phyloP scores from a whole-genome alignment of 139 green algal species.

The Asterochloris erici region DNA sequence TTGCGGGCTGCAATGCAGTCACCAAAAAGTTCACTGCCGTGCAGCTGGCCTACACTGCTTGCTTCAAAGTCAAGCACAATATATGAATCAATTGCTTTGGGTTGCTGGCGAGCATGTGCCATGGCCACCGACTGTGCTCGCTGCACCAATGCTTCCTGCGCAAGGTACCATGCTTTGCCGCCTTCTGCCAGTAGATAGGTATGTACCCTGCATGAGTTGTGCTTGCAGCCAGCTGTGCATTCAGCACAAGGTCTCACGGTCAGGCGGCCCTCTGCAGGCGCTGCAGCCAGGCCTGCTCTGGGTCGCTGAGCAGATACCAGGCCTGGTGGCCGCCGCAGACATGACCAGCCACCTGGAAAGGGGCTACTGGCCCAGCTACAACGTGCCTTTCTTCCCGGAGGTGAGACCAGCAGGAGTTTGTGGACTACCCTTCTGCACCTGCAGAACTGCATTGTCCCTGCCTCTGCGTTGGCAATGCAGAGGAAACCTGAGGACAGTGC shows the following conservation, averaged over 20 bases:
- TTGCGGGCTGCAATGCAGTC: too few species aligned
- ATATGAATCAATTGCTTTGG: too few species aligned
- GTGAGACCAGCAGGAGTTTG: slow-evolving; percentile 4
- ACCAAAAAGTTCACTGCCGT: too few species aligned
- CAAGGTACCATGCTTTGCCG: too few species aligned
- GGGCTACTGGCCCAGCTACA: slow-evolving; percentile 74
- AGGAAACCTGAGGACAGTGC: too few species aligned
- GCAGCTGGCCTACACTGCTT: too few species aligned
- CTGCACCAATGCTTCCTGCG: too few species aligned
- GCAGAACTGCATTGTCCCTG: background rate
- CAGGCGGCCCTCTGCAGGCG: background rate
- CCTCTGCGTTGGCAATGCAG: too few species aligned
- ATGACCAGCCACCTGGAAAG: slow-evolving; percentile 39
- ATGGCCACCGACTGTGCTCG: too few species aligned
- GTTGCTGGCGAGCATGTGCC: too few species aligned
- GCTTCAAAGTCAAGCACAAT: too few species aligned
- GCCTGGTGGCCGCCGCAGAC: slow-evolving; percentile 36
- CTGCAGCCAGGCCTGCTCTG: slow-evolving; percentile 56
- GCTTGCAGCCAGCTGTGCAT: too few species aligned
- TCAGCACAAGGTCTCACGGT: background rate
- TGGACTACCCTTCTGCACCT: background rate
- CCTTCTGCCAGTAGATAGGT: background rate
- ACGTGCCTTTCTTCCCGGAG: slow-evolving; percentile 66
- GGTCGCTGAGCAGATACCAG: slow-evolving; percentile 69
- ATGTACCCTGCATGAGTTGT: background rate